A percentile compares a stretch with the other conserved stretches of the same genome.
Conservation (phyloP, 306 rosid genomes). For the Hylodesmum podocarpum region DNA sequence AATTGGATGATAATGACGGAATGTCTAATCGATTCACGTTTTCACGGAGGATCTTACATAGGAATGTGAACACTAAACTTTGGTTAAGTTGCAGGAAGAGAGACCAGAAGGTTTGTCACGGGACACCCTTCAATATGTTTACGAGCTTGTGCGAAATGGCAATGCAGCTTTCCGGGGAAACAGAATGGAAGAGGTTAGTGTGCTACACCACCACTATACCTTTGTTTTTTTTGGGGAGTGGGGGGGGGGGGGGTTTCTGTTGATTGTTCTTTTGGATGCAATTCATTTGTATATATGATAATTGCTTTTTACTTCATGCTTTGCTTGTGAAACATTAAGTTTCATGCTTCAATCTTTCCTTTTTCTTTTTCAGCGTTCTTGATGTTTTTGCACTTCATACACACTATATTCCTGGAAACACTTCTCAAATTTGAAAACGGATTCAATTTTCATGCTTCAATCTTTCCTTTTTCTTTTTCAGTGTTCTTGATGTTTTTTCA, state of each 20-base stretch:
- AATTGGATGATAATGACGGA: not conserved
- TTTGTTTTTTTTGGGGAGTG: not conserved
- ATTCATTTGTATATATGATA: constrained; percentile 16
- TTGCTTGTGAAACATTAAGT: constrained; percentile 15
- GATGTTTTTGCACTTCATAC: not conserved
- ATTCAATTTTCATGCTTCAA: constrained; percentile 8
- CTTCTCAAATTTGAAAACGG: not conserved
- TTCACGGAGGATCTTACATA: not conserved
- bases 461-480: constrained; percentile 9
- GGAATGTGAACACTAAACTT: constrained; percentile 26
- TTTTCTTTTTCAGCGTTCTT: constrained; percentile 9
- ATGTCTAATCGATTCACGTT: not conserved
- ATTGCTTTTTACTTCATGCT: constrained; percentile 13
- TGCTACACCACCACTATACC: constrained; percentile 12
- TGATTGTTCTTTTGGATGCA: constrained; percentile 4
- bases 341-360: constrained; percentile 12
- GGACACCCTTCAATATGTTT: constrained; percentile 58
- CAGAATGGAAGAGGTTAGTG: constrained; percentile 67
- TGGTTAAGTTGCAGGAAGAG: constrained; percentile 59
- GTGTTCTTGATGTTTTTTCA: constrained; percentile 14
- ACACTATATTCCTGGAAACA: constrained; percentile 9
- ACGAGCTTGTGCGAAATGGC: constrained; percentile 70
- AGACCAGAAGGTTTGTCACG: constrained; percentile 49
- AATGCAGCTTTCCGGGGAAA: constrained; percentile 67
- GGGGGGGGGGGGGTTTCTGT: constrained; percentile 4